These are phyloP conservation scores for Cylindrodendrum hubeiense DNA, from an alignment of 2,329 filamentous ascomycete genomes.

Conservation along the genomic window DNA sequence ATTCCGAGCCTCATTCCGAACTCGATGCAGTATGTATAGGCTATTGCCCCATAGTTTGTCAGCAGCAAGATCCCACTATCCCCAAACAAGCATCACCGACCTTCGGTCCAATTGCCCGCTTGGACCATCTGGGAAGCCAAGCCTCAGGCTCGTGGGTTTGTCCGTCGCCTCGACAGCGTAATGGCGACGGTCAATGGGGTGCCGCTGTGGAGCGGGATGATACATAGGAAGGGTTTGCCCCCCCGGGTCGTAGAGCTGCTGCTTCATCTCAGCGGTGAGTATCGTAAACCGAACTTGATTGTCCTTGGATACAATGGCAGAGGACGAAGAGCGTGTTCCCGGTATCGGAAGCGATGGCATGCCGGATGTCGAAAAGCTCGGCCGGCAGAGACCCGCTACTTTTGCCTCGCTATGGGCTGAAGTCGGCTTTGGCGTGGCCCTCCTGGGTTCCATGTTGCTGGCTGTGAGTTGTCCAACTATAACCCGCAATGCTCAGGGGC, in stretches of 20 bases:
- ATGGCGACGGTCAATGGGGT: not conserved
- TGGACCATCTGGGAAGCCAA: constrained; percentile 20
- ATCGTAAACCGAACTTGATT: not conserved
- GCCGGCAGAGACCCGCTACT: constrained; percentile 40
- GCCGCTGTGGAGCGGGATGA: not conserved
- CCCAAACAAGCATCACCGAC: constrained; percentile 18
- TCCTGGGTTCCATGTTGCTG: constrained; percentile 42
- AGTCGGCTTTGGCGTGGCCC: constrained; percentile 38
- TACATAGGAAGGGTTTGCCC: not conserved
- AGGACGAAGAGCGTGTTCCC: constrained; percentile 32
- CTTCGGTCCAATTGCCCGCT: not conserved
- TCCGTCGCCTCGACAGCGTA: not conserved
- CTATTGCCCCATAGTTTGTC: not conserved
- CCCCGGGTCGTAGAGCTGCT: not conserved
- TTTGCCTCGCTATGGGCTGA: constrained; percentile 42
- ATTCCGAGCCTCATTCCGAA: not conserved
- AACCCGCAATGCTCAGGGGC: not conserved
- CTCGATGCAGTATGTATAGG: not conserved
- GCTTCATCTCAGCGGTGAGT: not conserved
- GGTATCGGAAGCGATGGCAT: constrained; percentile 21
- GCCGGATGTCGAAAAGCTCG: constrained; percentile 41
- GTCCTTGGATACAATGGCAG: constrained; percentile 19
- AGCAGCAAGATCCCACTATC: constrained; percentile 8
- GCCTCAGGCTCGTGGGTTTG: constrained; percentile 17
- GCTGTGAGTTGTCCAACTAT: constrained; percentile 33